These are phyloP conservation scores for Bassia scoparia DNA, from an alignment of 148 eudicot genomes.

Conservation along the genomic window DNA sequence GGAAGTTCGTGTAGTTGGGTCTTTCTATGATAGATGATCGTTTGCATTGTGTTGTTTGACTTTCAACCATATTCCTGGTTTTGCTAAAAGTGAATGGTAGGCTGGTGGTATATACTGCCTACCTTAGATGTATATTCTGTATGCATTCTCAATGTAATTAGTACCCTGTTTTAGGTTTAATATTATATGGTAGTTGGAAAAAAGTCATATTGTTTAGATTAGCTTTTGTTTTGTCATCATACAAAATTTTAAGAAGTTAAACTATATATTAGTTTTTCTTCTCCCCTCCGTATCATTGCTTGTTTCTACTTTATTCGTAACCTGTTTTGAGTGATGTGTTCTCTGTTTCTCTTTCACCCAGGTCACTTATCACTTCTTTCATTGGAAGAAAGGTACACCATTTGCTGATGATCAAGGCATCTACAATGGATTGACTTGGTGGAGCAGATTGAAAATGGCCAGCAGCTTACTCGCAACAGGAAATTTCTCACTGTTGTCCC, in stretches of 20 bases:
- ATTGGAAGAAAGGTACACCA: conserved; percentile 87
- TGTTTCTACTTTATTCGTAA: neutral
- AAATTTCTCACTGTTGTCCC: conserved; percentile 72
- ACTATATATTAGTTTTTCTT: neutral
- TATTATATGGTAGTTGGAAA: neutral
- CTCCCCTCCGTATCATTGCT: neutral
- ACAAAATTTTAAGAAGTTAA: neutral
- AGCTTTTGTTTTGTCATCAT: neutral
- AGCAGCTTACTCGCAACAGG: conserved; percentile 73
- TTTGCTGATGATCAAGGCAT: conserved; percentile 83
- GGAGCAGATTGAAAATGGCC: conserved; percentile 76
- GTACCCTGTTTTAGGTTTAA: neutral
- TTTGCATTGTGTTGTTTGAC: neutral
- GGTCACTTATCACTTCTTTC: conserved; percentile 70
- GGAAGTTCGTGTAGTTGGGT: neutral
- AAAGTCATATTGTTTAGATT: neutral
- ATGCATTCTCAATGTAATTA: neutral
- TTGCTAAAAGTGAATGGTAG: neutral
- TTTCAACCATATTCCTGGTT: neutral
- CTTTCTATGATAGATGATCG: neutral
- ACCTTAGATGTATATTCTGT: neutral
- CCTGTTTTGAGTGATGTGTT: neutral
- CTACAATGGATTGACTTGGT: conserved; percentile 80
- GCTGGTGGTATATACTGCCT: neutral
- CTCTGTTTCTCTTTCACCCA: conserved; percentile 21